Evolutionary conservation across 2,329 filamentous ascomycete genomes (phyloP), one percentile per base, ranked within the genome.

Genomic region (Thielaviopsis populi): DNA sequence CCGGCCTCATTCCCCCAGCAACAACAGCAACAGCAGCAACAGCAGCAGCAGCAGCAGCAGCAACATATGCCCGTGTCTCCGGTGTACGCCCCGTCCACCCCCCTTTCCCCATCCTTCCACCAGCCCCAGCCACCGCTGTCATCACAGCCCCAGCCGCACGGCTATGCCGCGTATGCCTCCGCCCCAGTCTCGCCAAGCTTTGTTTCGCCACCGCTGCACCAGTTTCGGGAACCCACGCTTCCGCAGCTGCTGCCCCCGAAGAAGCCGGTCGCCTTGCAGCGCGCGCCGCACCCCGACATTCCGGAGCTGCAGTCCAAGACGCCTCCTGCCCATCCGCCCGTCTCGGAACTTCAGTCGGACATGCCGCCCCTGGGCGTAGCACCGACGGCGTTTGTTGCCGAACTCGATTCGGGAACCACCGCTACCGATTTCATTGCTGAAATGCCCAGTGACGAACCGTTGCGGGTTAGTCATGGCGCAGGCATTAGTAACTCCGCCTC

Each of bases 341-440:
- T 61, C 15, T 41, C 8, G 27, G 48, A 41, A 27, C 19, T 42
- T 19, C n/a, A 43, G 48, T 40, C 46, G 30, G 64, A 65, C 15
- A 19, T 63, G 33, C 37, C 61, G 56, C 37, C 11, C 22, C 46
- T n/a, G 50, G 15, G 24, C 17, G 42, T 17, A 19, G 27, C 53
- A n/a, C 17, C 53, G 15, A 24, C 53, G 17, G 40, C 41, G 33
- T 62, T 64, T 50, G 63, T 65, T 10, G 66, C 64, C 1, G 66
- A 67, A 56, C 64, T 67, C 2, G 54, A 61, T 46, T 54, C 50
- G 5, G 60, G 53, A 7, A 15, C 8, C 15, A 15, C 30, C 24
- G 24, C 10, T 2, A 27, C 50, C 15, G 60, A 40, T 3, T 59
- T 65, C 41, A 43, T 63, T 54, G 64, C 64, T 3, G 64, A 66